These are phyloP conservation scores for Tylopilus vinaceipallidus DNA, from an alignment of 768 basidiomycete species.

Conservation along the genomic window DNA sequence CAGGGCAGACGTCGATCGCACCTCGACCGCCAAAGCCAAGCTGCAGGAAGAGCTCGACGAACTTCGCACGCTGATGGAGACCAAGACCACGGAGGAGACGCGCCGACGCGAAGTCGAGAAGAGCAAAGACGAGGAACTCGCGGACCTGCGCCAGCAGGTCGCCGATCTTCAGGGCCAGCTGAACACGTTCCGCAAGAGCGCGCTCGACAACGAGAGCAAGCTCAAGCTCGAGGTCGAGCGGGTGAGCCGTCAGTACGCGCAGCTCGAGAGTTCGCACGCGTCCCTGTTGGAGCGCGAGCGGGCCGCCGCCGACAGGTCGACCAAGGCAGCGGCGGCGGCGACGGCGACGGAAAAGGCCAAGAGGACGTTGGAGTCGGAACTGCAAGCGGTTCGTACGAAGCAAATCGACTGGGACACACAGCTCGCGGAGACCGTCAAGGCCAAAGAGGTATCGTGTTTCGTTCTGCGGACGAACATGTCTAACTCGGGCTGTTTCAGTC, in stretches of 20 bases:
- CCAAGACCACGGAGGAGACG: constrained; percentile 84
- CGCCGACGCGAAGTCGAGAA: constrained; percentile 81
- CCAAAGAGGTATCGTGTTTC: constrained; percentile 67
- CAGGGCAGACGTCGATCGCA: constrained; percentile 51
- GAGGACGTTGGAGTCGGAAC: constrained; percentile 66
- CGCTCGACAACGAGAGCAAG: constrained; percentile 67
- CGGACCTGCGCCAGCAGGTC: constrained; percentile 64
- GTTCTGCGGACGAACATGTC: background rate
- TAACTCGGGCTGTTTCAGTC: constrained; percentile 42
- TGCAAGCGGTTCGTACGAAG: constrained; percentile 64
- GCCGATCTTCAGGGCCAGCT: constrained; percentile 64
- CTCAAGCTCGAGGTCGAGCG: constrained; percentile 76
- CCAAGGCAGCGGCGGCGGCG: constrained; percentile 47
- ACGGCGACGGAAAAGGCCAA: constrained; percentile 67
- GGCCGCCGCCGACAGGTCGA: constrained; percentile 47
- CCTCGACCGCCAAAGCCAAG: constrained; percentile 47
- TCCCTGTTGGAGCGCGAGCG: constrained; percentile 66
- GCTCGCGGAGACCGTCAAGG: constrained; percentile 55
- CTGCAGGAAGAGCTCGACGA: constrained; percentile 85
- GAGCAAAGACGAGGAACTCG: constrained; percentile 83
- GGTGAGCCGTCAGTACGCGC: constrained; percentile 54
- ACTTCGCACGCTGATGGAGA: constrained; percentile 76
- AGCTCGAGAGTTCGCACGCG: constrained; percentile 57
- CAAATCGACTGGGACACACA: constrained; percentile 67
- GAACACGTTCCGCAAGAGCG: constrained; percentile 55